These are phyloP conservation scores for Solanum arcanum DNA, from an alignment of 257 asterid species.

Conservation along the genomic window DNA sequence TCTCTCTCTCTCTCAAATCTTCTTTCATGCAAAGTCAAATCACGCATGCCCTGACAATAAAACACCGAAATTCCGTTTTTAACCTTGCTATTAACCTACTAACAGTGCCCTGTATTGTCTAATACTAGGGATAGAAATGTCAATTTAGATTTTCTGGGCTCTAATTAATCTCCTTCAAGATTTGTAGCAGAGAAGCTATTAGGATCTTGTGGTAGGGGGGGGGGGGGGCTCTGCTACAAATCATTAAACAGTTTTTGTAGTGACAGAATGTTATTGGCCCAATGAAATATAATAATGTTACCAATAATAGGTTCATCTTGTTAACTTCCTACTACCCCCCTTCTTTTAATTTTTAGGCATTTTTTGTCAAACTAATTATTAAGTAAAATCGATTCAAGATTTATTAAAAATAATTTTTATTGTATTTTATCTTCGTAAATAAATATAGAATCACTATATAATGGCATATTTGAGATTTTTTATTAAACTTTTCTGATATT, in stretches of 20 bases:
- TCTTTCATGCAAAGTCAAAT: neutral
- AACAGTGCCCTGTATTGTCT: neutral
- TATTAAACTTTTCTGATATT: rapidly evolving
- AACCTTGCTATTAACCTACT: neutral
- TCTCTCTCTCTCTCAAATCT: neutral
- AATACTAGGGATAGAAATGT: neutral
- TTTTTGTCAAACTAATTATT: neutral
- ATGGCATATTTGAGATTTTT: too few species aligned
- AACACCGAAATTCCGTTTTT: neutral
- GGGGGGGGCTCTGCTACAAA: neutral
- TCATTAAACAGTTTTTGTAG: neutral
- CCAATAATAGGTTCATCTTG: neutral
- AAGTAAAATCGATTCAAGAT: rapidly evolving
- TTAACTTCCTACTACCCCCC: neutral
- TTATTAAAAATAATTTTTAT: neutral
- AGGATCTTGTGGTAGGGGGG: neutral
- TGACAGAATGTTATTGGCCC: neutral
- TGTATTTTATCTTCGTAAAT: too few species aligned
- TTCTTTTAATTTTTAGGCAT: neutral
- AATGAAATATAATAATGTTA: neutral
- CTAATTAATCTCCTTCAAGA: neutral
- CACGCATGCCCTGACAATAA: conserved; percentile 7
- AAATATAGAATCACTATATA: too few species aligned
- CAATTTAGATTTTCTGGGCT: neutral
- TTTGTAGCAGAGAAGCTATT: neutral